These are phyloP conservation scores for Tribonema minus DNA, from an alignment of 108 stramenopile species.

Conservation along the genomic window DNA sequence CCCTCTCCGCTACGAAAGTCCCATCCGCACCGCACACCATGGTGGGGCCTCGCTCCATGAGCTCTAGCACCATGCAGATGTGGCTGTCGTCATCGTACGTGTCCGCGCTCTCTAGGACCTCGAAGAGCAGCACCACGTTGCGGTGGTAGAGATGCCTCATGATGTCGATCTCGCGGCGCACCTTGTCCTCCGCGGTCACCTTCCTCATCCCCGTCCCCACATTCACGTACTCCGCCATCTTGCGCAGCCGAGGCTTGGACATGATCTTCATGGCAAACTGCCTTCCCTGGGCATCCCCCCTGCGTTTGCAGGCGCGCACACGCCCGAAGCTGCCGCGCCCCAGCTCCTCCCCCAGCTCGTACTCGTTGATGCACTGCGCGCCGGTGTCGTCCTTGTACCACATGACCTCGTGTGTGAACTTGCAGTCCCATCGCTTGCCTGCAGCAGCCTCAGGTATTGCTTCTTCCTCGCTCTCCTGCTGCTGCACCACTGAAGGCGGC, in stretches of 20 bases:
- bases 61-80: slow-evolving; percentile 28
- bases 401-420: neutral
- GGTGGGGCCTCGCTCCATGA: slow-evolving; percentile 33
- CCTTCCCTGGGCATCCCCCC: slow-evolving; percentile 9
- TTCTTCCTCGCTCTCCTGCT: too few species aligned
- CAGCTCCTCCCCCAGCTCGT: slow-evolving; percentile 31
- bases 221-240: slow-evolving; percentile 24
- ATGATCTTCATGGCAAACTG: slow-evolving; percentile 43
- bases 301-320: slow-evolving; percentile 31
- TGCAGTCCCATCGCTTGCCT: slow-evolving; percentile 26
- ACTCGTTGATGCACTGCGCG: slow-evolving; percentile 37
- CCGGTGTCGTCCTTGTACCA: slow-evolving; percentile 9
- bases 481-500: too few species aligned
- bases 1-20: neutral
- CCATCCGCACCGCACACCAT: slow-evolving; percentile 22
- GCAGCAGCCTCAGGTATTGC: too few species aligned
- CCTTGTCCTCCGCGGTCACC: slow-evolving; percentile 33
- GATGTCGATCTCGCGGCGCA: slow-evolving; percentile 23
- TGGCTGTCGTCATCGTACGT: slow-evolving; percentile 12
- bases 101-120: slow-evolving; percentile 31
- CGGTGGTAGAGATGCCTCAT: slow-evolving; percentile 47
- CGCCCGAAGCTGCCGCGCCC: slow-evolving; percentile 20
- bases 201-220: slow-evolving; percentile 14
- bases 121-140: slow-evolving; percentile 37
- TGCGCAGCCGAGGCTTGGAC: slow-evolving; percentile 34